These are phyloP conservation scores for Cyberlindnera euphorbiiphila DNA, from an alignment of 805 yeast genomes.

Conservation along the genomic window DNA sequence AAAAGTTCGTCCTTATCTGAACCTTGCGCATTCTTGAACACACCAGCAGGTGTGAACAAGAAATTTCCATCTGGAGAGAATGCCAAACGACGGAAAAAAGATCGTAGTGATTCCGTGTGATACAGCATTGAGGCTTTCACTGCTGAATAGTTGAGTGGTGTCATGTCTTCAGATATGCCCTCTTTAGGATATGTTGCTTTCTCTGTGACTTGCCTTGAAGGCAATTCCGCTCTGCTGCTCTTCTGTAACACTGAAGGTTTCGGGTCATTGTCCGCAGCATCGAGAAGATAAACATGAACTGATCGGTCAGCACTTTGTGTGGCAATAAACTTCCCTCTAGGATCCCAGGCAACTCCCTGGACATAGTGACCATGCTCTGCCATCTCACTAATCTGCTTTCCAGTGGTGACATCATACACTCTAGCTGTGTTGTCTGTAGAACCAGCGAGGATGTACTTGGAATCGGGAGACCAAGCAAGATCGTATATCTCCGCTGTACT, in stretches of 20 bases:
- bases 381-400: constrained; percentile 53
- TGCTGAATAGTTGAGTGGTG: constrained; percentile 27
- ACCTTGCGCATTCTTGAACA: constrained; percentile 36
- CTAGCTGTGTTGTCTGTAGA: constrained; percentile 86
- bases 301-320: constrained; percentile 90
- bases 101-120: constrained; percentile 83
- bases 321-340: constrained; percentile 67
- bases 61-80: constrained; percentile 90
- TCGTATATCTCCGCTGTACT: constrained; percentile 82
- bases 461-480: constrained; percentile 88
- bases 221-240: constrained; percentile 55
- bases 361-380: constrained; percentile 84
- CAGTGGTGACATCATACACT: constrained; percentile 55
- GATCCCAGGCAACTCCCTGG: constrained; percentile 98
- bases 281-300: constrained; percentile 61
- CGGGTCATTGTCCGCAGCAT: constrained; percentile 19
- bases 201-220: constrained; percentile 27
- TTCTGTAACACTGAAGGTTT: constrained; percentile 42
- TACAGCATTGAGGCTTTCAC: constrained; percentile 47
- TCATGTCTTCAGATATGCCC: neutral
- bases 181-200: neutral
- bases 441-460: constrained; percentile 73
- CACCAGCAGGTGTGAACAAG: constrained; percentile 75
- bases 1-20: constrained; percentile 36
- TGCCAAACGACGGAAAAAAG: constrained; percentile 81